phyloP scores from a whole-genome alignment of 345 rosid genomes.

The Eucalyptus sideroxylon region DNA sequence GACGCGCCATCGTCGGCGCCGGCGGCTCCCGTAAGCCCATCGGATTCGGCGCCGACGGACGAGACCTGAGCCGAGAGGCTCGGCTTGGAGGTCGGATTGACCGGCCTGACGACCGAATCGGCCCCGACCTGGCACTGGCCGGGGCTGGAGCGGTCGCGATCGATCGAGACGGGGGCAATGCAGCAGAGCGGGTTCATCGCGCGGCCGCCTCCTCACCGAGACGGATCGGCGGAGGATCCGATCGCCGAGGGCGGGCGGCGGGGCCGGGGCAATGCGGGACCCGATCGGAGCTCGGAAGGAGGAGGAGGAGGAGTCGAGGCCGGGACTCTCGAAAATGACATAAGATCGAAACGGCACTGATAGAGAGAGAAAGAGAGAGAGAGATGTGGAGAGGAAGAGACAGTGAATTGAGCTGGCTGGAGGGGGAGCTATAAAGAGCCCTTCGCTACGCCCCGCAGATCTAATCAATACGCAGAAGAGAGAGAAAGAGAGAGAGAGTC shows the following conservation, averaged over 20 bases:
- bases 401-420: not conserved
- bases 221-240: not conserved
- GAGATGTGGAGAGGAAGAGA: not conserved
- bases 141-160: slow-evolving; percentile 72
- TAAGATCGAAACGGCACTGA: not conserved
- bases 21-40: not conserved
- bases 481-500: not conserved
- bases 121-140: slow-evolving; percentile 23
- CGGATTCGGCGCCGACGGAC: slow-evolving; percentile 32
- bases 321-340: slow-evolving; percentile 20
- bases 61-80: slow-evolving; percentile 55
- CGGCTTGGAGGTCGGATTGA: slow-evolving; percentile 31
- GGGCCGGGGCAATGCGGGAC: not conserved
- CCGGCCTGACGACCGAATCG: slow-evolving; percentile 15
- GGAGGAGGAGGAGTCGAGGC: not conserved
- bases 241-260: not conserved
- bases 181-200: slow-evolving; percentile 97
- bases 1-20: slow-evolving; percentile 1
- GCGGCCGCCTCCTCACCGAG: not conserved
- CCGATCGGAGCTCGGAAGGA: slow-evolving; percentile 31
- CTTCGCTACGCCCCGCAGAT: not conserved
- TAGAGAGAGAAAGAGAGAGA: not conserved
- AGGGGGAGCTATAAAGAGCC: not conserved
- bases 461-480: not conserved
- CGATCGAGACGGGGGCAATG: slow-evolving; percentile 99